Evolutionary conservation across 2,329 filamentous ascomycete species (phyloP), one percentile per base, ranked within the genome.

Genomic region (Dactylonectria macrodidyma): DNA sequence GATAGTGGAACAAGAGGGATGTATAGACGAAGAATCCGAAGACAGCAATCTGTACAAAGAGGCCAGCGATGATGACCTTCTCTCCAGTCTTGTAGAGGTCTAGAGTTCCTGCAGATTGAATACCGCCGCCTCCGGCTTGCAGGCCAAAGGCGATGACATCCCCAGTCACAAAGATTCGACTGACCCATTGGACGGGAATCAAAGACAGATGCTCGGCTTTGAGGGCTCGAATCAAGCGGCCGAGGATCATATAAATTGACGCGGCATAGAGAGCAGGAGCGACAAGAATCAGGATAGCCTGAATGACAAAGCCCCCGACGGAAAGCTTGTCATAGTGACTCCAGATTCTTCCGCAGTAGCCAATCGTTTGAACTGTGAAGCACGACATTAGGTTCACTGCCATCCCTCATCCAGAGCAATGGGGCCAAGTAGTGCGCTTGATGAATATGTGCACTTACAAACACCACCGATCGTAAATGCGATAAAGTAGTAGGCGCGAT

Each of bases 1-100:
- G 60, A 16, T 57, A 19, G 22, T 63, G 50, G 16, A 63, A 63
- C 8, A 57, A 9, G 33, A 51, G 19, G 1, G 46, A 57, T 10
- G 47, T 48, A 8, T 44, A 5, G 14, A 63, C 36, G 38, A 63
- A 63, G n/a, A 56, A 14, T 11, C 60, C 83, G 66, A 92, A 90
- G 63, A 88, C 83, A 48, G 87, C 50, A 24, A 92, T 82, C 73
- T 92, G 90, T 14, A 90, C 76, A 38, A 87, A 75, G 2, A 92
- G 79, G 2, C 89, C 89, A 1, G 71, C 84, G 8, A 91, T 77
- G n/a, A 91, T 84, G 58, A 91, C 79, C 19, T 84, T 82, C 69
- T 87, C 75, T 12, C 85, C 87, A 7, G 78, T 77, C 22, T 83
- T 41, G 36, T 62, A 62, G 12, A 56, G 5, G 47, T 59, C 36